Base-by-base conservation (phyloP, 1,139 yeast genomes). In the Candida buenavistaensis region DNA sequence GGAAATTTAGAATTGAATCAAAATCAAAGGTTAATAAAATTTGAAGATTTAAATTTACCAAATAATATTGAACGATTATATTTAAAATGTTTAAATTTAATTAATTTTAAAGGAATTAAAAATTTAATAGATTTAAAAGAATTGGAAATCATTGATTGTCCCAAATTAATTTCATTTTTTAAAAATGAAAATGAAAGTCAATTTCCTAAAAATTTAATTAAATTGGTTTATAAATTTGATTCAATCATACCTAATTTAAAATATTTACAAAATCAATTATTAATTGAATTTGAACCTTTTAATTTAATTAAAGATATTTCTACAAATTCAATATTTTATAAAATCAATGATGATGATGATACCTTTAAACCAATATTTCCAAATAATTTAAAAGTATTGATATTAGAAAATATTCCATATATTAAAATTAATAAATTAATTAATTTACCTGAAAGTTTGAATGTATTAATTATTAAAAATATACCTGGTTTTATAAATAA, bases 131-230 rank as follows among this genome's bases (percentile, higher is more conserved):
- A 33, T 12, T 28, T 41, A 11, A 9, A 10, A 19, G 10, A 14
- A 14, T 35, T 41, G 30, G 31, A 29, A 23, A 26, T 41, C 5
- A 27, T 37, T 11, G 37, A 41, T 24, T 41, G 43, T 35, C 43
- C 39, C 3, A 14, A 29, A 15, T 32, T 41, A 20, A 14, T 35
- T 28, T 15, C 33, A 19, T 39, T 39, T 28, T 32, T 41, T 21
- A 33, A 32, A 10, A 27, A 29, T 4, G 28, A 23, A n/a, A n/a
- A n/a, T n/a, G n/a, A n/a, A n/a, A n/a, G n/a, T n/a, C n/a, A n/a
- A 26, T 39, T 39, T 13, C 45, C 45, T 1, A 10, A 12, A 6
- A 30, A 22, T 8, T 35, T 41, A 20, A 30, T 19, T 6, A 14
- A 11, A 7, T 20, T 41, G 11, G 21, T 14, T 1, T 37, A 28